These are phyloP conservation scores for Esteya vermicola DNA, from an alignment of 2,329 filamentous ascomycete genomes.

Conservation along the genomic window DNA sequence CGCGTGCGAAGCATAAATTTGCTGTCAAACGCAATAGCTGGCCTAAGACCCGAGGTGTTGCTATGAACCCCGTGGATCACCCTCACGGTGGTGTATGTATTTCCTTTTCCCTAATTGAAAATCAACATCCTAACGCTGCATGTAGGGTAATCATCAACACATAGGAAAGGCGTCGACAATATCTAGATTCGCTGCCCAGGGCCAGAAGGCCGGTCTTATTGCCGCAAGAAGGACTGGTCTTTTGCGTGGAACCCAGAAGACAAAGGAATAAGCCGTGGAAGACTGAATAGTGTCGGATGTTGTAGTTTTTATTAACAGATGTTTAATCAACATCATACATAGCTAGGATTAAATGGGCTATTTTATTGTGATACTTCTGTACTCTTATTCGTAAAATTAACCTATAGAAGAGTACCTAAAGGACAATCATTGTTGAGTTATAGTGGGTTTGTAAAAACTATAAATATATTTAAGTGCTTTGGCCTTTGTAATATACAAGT, in stretches of 20 bases:
- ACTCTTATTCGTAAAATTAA: too few species aligned
- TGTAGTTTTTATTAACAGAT: too few species aligned
- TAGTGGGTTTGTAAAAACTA: too few species aligned
- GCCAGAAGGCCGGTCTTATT: constrained; percentile 99
- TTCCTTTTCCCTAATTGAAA: too few species aligned
- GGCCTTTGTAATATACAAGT: too few species aligned
- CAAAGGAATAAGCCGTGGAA: constrained; percentile 89
- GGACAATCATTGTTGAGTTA: too few species aligned
- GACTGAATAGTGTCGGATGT: too few species aligned
- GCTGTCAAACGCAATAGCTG: constrained; percentile 99
- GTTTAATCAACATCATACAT: too few species aligned
- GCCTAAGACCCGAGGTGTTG: constrained; percentile 99
- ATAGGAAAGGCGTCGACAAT: constrained; percentile 99
- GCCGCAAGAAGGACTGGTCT: constrained; percentile 99
- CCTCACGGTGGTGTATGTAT: constrained; percentile 74
- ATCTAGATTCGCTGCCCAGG: constrained; percentile 90
- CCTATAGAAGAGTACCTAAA: too few species aligned
- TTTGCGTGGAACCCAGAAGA: constrained; percentile 99
- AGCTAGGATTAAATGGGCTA: too few species aligned
- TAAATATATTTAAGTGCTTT: too few species aligned
- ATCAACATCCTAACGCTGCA: constrained; percentile 34
- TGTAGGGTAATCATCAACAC: constrained; percentile 97
- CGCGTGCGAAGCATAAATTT: constrained; percentile 99
- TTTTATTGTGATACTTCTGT: too few species aligned
- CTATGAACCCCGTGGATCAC: constrained; percentile 99